phyloP scores from a whole-genome alignment of 2,329 filamentous ascomycete genomes.

The Alternaria conjuncta region DNA sequence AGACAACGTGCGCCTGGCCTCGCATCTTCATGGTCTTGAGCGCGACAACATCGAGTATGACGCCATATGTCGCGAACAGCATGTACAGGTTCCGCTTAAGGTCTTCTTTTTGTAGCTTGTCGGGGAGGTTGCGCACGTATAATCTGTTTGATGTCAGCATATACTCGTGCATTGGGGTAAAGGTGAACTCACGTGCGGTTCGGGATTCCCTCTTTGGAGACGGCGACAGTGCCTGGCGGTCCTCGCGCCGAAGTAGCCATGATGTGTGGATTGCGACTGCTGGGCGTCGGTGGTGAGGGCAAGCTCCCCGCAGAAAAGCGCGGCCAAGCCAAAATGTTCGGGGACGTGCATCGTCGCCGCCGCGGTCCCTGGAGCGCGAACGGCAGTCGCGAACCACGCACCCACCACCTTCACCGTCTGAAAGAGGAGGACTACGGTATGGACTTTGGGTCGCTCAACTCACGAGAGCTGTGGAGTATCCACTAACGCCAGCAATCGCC shows the following conservation, averaged over 20 bases:
- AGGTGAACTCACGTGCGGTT: slow-evolving; percentile 44
- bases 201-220: slow-evolving; percentile 27
- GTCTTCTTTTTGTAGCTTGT: slow-evolving; percentile 89
- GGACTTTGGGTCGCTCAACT: slow-evolving; percentile 1
- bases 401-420: not conserved
- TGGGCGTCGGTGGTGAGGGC: slow-evolving; percentile 17
- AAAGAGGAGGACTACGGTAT: slow-evolving; percentile 9
- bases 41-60: slow-evolving; percentile 88
- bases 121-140: slow-evolving; percentile 86
- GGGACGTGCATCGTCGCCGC: slow-evolving; percentile 18
- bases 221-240: slow-evolving; percentile 29
- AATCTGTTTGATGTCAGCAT: slow-evolving; percentile 61
- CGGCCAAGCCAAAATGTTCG: slow-evolving; percentile 21
- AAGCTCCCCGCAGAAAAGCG: slow-evolving; percentile 38
- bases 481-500: not conserved
- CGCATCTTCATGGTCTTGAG: slow-evolving; percentile 92
- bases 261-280: slow-evolving; percentile 10
- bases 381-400: not conserved
- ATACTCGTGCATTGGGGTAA: not conserved
- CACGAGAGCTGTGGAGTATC: not conserved
- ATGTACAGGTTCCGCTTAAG: slow-evolving; percentile 87
- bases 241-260: slow-evolving; percentile 38
- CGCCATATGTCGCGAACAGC: slow-evolving; percentile 91
- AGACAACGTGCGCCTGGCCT: slow-evolving; percentile 92
- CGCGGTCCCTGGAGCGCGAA: not conserved